These are phyloP conservation scores for Castanea mollissima DNA, from an alignment of 306 rosid genomes.

Conservation along the genomic window DNA sequence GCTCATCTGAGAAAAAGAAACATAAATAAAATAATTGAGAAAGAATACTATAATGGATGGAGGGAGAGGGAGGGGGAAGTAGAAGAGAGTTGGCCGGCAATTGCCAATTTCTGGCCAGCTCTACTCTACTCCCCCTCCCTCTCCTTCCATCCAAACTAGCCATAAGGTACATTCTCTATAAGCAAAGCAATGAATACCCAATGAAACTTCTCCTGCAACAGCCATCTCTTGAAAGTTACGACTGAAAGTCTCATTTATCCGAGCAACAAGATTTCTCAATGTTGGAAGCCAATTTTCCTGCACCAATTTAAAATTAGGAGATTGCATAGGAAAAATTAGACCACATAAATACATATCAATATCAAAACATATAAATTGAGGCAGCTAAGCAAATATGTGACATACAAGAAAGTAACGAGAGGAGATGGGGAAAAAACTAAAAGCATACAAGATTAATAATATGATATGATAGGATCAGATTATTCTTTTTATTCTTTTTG, in stretches of 20 bases:
- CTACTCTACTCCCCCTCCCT: too few relatives aligned
- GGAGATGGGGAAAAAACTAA: not conserved
- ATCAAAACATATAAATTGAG: not conserved
- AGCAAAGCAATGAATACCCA: slow-evolving; percentile 48
- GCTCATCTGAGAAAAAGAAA: slow-evolving; percentile 73
- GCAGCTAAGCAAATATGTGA: not conserved
- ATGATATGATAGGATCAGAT: not conserved
- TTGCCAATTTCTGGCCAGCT: too few relatives aligned
- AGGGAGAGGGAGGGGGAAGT: too few relatives aligned
- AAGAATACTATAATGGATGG: slow-evolving; percentile 9
- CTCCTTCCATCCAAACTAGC: not conserved
- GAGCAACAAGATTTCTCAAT: slow-evolving; percentile 76
- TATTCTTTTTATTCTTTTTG: too few relatives aligned
- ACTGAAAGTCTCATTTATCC: slow-evolving; percentile 85
- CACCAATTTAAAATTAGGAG: slow-evolving; percentile 12
- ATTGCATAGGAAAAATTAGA: not conserved
- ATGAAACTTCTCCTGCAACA: slow-evolving; percentile 95
- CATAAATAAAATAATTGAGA: slow-evolving; percentile 23
- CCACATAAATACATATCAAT: not conserved
- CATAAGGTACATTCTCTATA: slow-evolving; percentile 6
- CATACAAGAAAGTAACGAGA: not conserved
- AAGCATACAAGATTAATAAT: not conserved
- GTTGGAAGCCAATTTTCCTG: slow-evolving; percentile 91
- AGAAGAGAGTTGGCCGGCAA: too few relatives aligned
- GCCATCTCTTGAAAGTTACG: slow-evolving; percentile 95